Evolutionary conservation across 805 yeast species (phyloP).

Genomic region (Candida quercuum): DNA sequence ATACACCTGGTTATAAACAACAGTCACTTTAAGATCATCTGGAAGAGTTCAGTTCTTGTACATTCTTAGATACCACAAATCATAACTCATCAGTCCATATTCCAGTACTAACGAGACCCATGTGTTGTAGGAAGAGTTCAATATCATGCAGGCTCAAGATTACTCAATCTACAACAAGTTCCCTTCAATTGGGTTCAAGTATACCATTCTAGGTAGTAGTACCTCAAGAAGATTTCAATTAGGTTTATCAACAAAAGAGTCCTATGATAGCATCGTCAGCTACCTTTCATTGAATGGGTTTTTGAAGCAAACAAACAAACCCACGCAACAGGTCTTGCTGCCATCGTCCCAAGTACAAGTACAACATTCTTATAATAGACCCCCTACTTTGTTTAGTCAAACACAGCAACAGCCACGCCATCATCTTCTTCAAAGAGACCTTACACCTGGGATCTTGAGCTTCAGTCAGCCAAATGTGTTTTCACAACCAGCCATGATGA

Average conservation of each 20-base stretch:
- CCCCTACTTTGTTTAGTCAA: neutral
- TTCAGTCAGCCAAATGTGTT: neutral
- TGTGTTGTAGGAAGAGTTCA: constrained; percentile 12
- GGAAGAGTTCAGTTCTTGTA: constrained; percentile 19
- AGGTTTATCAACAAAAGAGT: constrained; percentile 2
- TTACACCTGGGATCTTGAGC: neutral
- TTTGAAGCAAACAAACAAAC: neutral
- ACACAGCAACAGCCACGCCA: neutral
- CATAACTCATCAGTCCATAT: neutral
- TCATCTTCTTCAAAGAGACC: neutral
- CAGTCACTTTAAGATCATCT: constrained; percentile 10
- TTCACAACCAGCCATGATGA: constrained; percentile 1
- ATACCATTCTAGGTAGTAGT: too few relatives aligned
- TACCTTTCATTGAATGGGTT: neutral
- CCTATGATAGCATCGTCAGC: constrained; percentile 1
- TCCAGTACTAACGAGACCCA: neutral
- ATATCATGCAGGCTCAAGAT: neutral
- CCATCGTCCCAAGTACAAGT: neutral
- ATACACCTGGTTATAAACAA: constrained; percentile 9
- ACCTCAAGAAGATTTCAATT: constrained; percentile 10
- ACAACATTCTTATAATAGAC: neutral
- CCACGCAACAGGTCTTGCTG: neutral
- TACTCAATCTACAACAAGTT: constrained; percentile 12
- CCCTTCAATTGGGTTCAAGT: constrained; percentile 21
- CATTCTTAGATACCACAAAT: neutral